Evolutionary conservation across 2,329 filamentous ascomycete species (phyloP), one percentile per base, ranked within the genome.

Genomic region (Pseudonectria buxi): DNA sequence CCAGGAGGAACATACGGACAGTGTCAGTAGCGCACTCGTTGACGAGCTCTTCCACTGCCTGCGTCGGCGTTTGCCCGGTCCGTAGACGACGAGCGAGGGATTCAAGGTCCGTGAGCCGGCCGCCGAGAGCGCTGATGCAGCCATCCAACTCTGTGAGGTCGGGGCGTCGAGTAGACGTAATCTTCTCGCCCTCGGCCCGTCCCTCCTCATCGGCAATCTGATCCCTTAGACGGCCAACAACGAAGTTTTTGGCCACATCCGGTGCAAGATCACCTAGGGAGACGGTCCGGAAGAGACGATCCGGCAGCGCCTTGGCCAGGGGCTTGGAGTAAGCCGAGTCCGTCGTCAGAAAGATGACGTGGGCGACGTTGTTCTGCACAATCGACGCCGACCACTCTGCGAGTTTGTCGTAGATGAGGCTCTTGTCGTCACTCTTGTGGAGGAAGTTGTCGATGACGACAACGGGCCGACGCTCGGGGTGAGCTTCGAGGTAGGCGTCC

Each of bases 41-140:
- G 35, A 95, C 83, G 43, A 98, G 96, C 45, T 95, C 88, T 14
- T 79, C 70, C 3, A 95, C 82, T 3, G 92, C 92, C 47, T 83
- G 73, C 44, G 72, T 74, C 1, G 92, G 92, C 3, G 74, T 83
- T 58, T 95, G 88, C 12, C 92, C 90, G 1, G 83, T 79, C 62
- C 87, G 86, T 50, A 98, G 83, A 13, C 92, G 76, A 25, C 90
- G 79, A n/a, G 89, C 84, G 28, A 98, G 77, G 54, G 92, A 94
- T 56, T 96, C 90, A 14, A 98, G 79, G 54, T 98, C 92, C 0
- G 88, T 95, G n/a, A 98, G 72, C 4, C 92, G 85, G 2, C 92
- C 92, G 14, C 92, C 92, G 2, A 98, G 73, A 1, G 81, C 74
- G 18, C 80, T 74, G 45, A 96, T 94, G 48, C 85, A 89, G 18